Evolutionary conservation across 1,284 basidiomycete genomes (phyloP), one percentile per base, ranked within the genome.

Genomic region (Sutorius eximius): DNA sequence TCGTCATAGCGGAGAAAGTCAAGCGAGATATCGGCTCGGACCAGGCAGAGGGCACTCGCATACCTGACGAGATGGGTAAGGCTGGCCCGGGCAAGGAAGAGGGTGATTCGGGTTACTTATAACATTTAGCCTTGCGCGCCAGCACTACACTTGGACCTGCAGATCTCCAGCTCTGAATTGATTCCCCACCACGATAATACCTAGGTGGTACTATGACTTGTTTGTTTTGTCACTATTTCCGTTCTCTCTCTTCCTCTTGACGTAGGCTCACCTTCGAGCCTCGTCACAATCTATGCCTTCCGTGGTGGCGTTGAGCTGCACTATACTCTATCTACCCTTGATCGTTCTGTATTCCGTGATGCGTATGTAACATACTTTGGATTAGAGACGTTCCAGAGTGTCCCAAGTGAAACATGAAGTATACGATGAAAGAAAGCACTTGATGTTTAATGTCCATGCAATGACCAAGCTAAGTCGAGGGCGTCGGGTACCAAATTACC

Each of bases 1-100:
- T 77, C 7, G 73, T 78, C 12, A 71, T 75, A 30, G 77, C 74
- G 16, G 77, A 77, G 63, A 64, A 70, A 55, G 70, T 78, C 8
- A 76, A 68, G 58, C 66, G 68, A 58, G 64, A 65, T 47, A 56
- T 59, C 64, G 59, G 59, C 4, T 27, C 24, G 38, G 66, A 33
- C 34, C 50, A 40, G 22, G 64, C 56, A 42, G 65, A 58, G 47
- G 56, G 52, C 12, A 52, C 51, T 48, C 60, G 60, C 43, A 74
- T 65, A 63, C 55, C 59, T 34, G 56, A 55, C 51, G 60, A 60
- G 55, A 59, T 43, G 52, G 57, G 63, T 30, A 62, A 59, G 52
- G 54, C 33, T 38, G 57, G 42, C 33, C 58, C 52, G 10, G 63
- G 59, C 44, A 62, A 69, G 57, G 57, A 68, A 47, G 60, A 59